These are phyloP conservation scores for Chloropicon primus DNA, from an alignment of 139 green algal species.

Conservation along the genomic window DNA sequence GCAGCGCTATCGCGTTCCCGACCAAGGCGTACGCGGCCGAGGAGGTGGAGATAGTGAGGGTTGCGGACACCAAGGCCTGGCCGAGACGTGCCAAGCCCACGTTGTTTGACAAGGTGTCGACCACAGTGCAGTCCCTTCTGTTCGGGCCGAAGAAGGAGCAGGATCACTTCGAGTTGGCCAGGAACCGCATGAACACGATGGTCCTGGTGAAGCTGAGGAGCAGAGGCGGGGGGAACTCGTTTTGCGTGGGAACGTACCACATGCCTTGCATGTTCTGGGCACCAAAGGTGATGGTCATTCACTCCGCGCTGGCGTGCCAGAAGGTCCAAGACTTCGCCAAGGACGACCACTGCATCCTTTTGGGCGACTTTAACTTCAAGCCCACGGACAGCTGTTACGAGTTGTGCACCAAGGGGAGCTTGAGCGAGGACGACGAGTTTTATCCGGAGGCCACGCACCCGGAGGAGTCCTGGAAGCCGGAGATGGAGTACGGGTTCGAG, in stretches of 20 bases:
- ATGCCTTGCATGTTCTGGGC: slow-evolving; percentile 24
- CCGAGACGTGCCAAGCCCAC: slow-evolving; percentile 1
- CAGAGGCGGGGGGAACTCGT: background rate
- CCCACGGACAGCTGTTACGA: slow-evolving; percentile 12
- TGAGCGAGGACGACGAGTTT: slow-evolving; percentile 2
- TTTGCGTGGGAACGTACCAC: slow-evolving; percentile 24
- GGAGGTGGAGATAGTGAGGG: slow-evolving; percentile 7
- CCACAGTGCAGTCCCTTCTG: background rate
- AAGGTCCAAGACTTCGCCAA: slow-evolving; percentile 4
- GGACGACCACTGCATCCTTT: slow-evolving; percentile 1
- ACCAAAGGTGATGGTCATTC: slow-evolving; percentile 21
- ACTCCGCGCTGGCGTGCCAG: slow-evolving; percentile 11
- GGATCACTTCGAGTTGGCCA: slow-evolving; percentile 6
- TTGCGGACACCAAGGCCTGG: slow-evolving; percentile 13
- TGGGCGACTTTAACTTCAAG: slow-evolving; percentile 24
- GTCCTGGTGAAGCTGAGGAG: slow-evolving; percentile 9
- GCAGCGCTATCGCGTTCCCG: slow-evolving; percentile 16
- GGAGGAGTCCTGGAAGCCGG: slow-evolving; percentile 6
- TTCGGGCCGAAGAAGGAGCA: background rate
- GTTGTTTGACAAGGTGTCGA: background rate
- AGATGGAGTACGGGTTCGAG: slow-evolving; percentile 7
- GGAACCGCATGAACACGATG: slow-evolving; percentile 12
- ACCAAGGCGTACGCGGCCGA: slow-evolving; percentile 6
- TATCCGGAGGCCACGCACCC: slow-evolving; percentile 4
- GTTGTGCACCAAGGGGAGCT: slow-evolving; percentile 9